Evolutionary conservation across 2,329 filamentous ascomycete genomes (phyloP), one percentile per base, ranked within the genome.

Genomic region (Aspergillus latus): DNA sequence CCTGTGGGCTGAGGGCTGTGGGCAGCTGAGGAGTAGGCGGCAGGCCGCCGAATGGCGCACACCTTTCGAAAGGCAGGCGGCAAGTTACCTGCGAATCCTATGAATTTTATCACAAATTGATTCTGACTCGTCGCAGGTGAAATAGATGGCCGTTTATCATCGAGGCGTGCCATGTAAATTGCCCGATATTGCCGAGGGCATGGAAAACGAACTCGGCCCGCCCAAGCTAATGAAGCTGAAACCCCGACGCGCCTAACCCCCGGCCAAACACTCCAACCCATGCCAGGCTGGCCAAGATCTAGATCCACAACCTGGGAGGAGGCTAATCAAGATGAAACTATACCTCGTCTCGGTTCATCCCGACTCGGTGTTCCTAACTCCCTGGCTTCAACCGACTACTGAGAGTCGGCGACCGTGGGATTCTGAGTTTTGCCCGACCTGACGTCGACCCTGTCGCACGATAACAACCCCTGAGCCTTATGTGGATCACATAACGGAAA

Each of bases 161-260:
- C 21, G 21, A 42, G 39, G 7, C 37, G 52, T 48, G 37, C 51
- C 49, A 49, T 49, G 52, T 57, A 50, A 48, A 58, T 50, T 49
- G 45, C 16, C n/a, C 5, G n/a, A 29, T 29, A 40, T 42, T 52
- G 30, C 15, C 32, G 16, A 13, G 15, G 16, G 42, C 28, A 13
- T 30, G 28, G 32, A 36, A 26, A 40, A 28, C 11, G 29, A 39
- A 51, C 28, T 45, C 42, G 50, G 34, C 42, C 49, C 36, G 48
- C 42, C 13, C 10, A 16, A 8, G 6, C 57, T 62, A 65, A 64
- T 65, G 62, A 64, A 65, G 56, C 44, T 64, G 62, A 65, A 65
- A 64, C 63, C 57, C 45, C 42, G 47, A 28, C 51, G 54, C 54
- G 58, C 63, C 62, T 7, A 42, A 16, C 5, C 39, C 39, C n/a